These are phyloP conservation scores for Paecilomyces sp. DNA, from an alignment of 2,329 filamentous ascomycete genomes.

Conservation along the genomic window DNA sequence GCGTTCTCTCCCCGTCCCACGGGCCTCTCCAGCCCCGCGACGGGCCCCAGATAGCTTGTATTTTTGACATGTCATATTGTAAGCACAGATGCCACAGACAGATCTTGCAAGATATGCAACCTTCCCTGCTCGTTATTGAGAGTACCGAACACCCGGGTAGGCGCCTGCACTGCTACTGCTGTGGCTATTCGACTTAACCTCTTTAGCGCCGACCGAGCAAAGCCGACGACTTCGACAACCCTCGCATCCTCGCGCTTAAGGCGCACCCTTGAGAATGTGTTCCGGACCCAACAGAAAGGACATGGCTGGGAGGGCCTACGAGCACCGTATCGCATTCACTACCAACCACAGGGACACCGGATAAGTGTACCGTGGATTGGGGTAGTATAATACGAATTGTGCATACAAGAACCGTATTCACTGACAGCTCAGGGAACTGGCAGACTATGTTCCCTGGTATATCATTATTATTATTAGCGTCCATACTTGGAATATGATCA, in stretches of 20 bases:
- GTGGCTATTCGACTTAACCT: not conserved
- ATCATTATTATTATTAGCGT: not conserved
- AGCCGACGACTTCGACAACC: not conserved
- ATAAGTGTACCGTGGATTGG: not conserved
- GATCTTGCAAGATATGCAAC: not conserved
- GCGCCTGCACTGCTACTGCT: not conserved
- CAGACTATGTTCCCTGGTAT: not conserved
- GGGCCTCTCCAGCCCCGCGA: not conserved
- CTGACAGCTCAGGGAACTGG: not conserved
- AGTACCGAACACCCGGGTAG: not conserved
- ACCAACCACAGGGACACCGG: not conserved
- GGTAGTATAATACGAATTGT: not conserved
- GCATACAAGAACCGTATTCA: not conserved
- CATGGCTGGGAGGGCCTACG: not conserved
- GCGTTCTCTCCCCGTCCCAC: not conserved
- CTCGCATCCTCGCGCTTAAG: not conserved
- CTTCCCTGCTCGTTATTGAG: not conserved
- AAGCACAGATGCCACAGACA: not conserved
- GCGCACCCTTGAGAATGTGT: not conserved
- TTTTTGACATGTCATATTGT: not conserved
- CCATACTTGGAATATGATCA: not conserved
- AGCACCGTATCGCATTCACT: not conserved
- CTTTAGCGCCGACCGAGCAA: not conserved
- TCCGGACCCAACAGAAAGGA: not conserved
- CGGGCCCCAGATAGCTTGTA: not conserved